Evolutionary conservation across 768 basidiomycete genomes (phyloP), one percentile per base, ranked within the genome.

Genomic region (Hericium alpestre): DNA sequence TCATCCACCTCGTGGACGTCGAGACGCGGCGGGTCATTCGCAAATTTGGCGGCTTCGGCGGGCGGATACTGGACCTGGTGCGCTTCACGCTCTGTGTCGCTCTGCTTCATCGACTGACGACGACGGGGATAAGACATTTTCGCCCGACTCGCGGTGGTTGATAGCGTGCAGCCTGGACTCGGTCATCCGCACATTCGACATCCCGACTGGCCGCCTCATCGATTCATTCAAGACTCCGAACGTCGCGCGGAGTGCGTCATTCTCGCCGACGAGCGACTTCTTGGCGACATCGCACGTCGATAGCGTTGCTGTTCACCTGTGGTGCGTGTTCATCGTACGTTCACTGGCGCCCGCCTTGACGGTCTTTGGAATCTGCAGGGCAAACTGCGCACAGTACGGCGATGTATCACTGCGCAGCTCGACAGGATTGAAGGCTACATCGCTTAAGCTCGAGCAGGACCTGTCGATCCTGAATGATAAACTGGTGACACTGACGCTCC

Each of bases 231-330:
- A 82, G 55, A 93, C 92, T 8, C 73, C 86, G 27, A 90, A 86
- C 62, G 80, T 95, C 23, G 91, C 95, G 5, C 94, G 91, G 0
- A 92, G 87, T 65, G 72, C 98, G 18, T 79, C 91, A 1, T 95
- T 99, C 69, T 97, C 94, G 2, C 96, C 96, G 0, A 87, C 92
- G 0, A 88, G 89, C 56, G 96, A 98, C 69, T 98, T 99, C 73
- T 72, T 99, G 60, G 96, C 96, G 1, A 94, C 94, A 10, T 78
- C 91, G 0, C 96, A 99, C 67, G 84, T 96, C 6, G 94, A 96
- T 63, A 93, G 86, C 58, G 86, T 97, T 54, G 96, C 94, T 11
- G 79, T 99, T 2, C 94, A 87, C 69, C 79, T 99, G n/a, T 99
- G 96, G 93, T 87, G 58, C 56, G 79, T 64, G 8, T 32, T 9